A percentile compares a stretch with the other conserved stretches of the same genome.
Conservation (phyloP, 2,329 filamentous ascomycete species). For the Podosphaera fusca region DNA sequence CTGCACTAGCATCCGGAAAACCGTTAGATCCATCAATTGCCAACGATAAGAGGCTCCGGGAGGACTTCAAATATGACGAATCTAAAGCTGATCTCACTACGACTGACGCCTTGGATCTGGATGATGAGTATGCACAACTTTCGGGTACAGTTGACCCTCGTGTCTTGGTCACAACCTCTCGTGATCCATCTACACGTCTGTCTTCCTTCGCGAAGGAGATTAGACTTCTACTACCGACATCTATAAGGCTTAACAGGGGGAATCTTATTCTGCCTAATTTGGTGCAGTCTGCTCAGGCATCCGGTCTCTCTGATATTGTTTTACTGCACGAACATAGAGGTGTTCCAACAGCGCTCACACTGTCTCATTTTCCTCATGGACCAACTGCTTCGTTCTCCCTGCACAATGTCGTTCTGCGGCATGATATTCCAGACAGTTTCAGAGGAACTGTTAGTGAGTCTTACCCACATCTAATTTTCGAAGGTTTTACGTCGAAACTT, state of each 20-base stretch:
- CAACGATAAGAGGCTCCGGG: slow-evolving; percentile 61
- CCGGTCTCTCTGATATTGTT: slow-evolving; percentile 64
- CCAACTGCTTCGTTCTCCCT: slow-evolving; percentile 72
- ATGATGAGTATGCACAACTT: slow-evolving; percentile 76
- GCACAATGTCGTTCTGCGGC: slow-evolving; percentile 78
- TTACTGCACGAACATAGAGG: slow-evolving; percentile 83
- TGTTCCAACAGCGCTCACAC: slow-evolving; percentile 69
- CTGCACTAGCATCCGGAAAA: slow-evolving; percentile 72
- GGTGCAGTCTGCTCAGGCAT: slow-evolving; percentile 56
- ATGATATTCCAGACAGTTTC: slow-evolving; percentile 74
- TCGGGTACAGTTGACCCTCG: slow-evolving; percentile 82
- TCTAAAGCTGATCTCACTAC: slow-evolving; percentile 42
- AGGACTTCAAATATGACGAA: slow-evolving; percentile 89
- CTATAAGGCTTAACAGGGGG: slow-evolving; percentile 74
- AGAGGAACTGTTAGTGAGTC: slow-evolving; percentile 76
- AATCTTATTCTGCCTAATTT: slow-evolving; percentile 74
- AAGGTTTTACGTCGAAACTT: slow-evolving; percentile 65
- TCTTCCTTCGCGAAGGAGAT: slow-evolving; percentile 88
- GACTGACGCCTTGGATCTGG: slow-evolving; percentile 49
- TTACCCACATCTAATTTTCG: slow-evolving; percentile 89
- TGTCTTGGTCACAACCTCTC: slow-evolving; percentile 73
- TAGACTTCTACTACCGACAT: slow-evolving; percentile 58
- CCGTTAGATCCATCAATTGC: slow-evolving; percentile 62
- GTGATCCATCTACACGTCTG: slow-evolving; percentile 65
- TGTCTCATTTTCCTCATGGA: slow-evolving; percentile 73